Percentiles rank a stretch among this genome's conserved stretches.
Conservation (phyloP, 768 basidiomycete genomes). For the Lyophyllum semitale region DNA sequence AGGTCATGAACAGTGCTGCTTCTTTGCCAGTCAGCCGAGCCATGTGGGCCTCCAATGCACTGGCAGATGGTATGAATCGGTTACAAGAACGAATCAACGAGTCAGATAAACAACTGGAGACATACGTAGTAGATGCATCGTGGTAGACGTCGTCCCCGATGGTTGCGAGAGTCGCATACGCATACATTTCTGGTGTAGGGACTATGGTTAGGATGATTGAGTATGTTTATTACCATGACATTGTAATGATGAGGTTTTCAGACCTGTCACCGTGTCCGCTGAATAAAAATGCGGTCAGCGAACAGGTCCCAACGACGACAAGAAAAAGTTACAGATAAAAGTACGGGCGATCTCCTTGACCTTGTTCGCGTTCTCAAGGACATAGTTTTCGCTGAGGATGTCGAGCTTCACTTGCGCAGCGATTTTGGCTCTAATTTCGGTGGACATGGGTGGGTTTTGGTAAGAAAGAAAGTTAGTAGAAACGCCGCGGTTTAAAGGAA, state of each 20-base stretch:
- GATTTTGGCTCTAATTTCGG: slow-evolving; percentile 29
- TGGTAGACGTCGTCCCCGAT: slow-evolving; percentile 80
- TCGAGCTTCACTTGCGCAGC: slow-evolving; percentile 58
- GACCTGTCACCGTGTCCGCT: slow-evolving; percentile 59
- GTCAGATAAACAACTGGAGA: slow-evolving; percentile 1
- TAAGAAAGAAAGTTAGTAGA: slow-evolving; percentile 14
- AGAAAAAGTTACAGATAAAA: slow-evolving; percentile 65
- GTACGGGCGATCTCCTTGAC: slow-evolving; percentile 60
- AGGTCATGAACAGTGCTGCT: slow-evolving; percentile 83
- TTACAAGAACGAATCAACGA: no score
- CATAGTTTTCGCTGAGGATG: slow-evolving; percentile 54
- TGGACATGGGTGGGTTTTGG: slow-evolving; percentile 22
- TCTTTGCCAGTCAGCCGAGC: slow-evolving; percentile 86
- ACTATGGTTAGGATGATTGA: slow-evolving; percentile 29
- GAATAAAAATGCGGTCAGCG: slow-evolving; percentile 4
- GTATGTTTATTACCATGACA: slow-evolving; percentile 1
- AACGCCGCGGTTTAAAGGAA: slow-evolving; percentile 6
- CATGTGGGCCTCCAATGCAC: slow-evolving; percentile 68
- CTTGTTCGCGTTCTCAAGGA: slow-evolving; percentile 57
- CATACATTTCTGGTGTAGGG: slow-evolving; percentile 74
- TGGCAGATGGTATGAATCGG: slow-evolving; percentile 30
- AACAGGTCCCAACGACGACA: background rate
- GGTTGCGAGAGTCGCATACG: slow-evolving; percentile 66
- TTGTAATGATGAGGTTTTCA: slow-evolving; percentile 2
- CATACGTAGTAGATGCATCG: slow-evolving; percentile 56